phyloP scores from a whole-genome alignment of 345 rosid genomes.

The Pistacia integerrima region DNA sequence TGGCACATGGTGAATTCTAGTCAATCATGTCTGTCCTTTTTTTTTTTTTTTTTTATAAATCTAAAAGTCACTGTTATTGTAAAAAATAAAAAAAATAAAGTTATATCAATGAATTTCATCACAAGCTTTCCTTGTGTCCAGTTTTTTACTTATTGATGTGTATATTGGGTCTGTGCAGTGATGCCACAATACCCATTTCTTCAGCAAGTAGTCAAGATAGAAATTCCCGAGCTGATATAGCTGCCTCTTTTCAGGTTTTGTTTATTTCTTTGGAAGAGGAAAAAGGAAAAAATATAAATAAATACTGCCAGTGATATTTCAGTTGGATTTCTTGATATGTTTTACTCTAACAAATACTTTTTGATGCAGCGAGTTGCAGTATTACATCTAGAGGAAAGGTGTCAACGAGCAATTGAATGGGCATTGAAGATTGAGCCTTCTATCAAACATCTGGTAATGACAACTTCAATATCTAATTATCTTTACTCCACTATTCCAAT shows the following conservation, averaged over 20 bases:
- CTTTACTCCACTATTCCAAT: neutral
- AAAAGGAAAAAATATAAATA: neutral
- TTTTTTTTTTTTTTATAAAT: neutral
- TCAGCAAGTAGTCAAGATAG: constrained; percentile 70
- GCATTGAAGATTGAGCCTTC: constrained; percentile 86
- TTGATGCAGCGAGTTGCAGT: constrained; percentile 84
- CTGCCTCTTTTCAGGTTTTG: constrained; percentile 92
- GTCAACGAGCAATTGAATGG: constrained; percentile 92
- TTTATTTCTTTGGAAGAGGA: neutral
- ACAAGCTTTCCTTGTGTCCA: neutral
- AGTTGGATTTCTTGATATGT: too few relatives aligned
- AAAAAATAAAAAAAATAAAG: too few relatives aligned
- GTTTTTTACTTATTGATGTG: constrained; percentile 8
- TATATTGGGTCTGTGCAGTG: constrained; percentile 42
- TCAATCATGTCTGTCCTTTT: neutral
- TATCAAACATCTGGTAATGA: constrained; percentile 65
- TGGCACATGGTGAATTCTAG: neutral
- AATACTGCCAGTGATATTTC: neutral
- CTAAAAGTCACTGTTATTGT: neutral
- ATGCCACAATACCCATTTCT: constrained; percentile 65
- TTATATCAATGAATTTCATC: neutral
- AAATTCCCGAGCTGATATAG: constrained; percentile 82
- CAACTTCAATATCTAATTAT: constrained; percentile 1
- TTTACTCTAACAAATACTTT: neutral
- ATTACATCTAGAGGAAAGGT: constrained; percentile 89